Percentiles rank a stretch among this genome's conserved stretches.
Conservation (phyloP, 2,329 filamentous ascomycete species). For the Emericellopsis cladophorae region DNA sequence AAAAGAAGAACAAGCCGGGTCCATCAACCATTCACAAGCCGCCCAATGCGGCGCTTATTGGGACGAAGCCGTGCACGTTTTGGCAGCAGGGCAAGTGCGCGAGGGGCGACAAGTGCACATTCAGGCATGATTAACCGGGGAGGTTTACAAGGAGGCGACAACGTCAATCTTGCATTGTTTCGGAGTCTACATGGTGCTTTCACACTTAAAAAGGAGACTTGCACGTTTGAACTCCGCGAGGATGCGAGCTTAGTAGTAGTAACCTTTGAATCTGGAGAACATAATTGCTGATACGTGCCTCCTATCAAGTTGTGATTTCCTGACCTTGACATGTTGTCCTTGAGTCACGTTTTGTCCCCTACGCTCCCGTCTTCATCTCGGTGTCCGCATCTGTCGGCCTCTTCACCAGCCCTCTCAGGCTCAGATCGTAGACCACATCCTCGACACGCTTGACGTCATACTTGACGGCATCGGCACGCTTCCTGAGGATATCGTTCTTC, state of each 20-base stretch:
- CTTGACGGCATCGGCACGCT: conserved; percentile 86
- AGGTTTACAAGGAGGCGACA: neutral
- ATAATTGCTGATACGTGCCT: neutral
- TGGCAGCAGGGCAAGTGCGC: conserved; percentile 60
- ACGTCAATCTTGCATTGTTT: neutral
- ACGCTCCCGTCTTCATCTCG: conserved; percentile 22
- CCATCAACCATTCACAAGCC: conserved; percentile 23
- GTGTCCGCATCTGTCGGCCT: conserved; percentile 22
- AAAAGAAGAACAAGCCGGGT: conserved; percentile 24
- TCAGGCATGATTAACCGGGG: conserved; percentile 44
- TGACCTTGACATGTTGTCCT: neutral
- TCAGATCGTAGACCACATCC: conserved; percentile 94
- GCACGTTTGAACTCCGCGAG: neutral
- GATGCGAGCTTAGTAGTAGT: too few species aligned
- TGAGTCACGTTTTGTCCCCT: neutral
- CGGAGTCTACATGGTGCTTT: neutral
- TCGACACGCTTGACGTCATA: conserved; percentile 97
- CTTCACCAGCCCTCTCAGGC: conserved; percentile 68
- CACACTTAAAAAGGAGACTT: neutral
- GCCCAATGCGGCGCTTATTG: conserved; percentile 43
- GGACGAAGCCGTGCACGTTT: conserved; percentile 58
- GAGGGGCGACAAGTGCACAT: conserved; percentile 63
- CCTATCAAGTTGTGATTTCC: neutral
- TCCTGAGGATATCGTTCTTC: conserved; percentile 86
- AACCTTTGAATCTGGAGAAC: too few species aligned